phyloP scores from a whole-genome alignment of 371 early-diverging fungal species.

The Amoeboaphelidium protococcarum region DNA sequence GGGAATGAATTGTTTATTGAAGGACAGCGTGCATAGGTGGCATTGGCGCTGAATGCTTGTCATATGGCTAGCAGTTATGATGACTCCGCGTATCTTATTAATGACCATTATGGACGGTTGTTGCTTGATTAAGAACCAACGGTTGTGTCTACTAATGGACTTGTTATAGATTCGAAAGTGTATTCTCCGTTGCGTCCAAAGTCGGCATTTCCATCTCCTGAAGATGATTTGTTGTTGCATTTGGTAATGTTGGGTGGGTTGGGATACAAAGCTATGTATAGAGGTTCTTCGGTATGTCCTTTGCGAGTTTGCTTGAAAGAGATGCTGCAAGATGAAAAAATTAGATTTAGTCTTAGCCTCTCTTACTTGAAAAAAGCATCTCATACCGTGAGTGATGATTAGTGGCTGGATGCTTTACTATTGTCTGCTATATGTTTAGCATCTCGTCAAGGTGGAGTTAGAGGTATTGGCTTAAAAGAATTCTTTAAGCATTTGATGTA shows the following conservation, averaged over 20 bases:
- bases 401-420: background rate
- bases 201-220: background rate
- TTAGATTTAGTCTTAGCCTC: background rate
- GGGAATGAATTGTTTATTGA: background rate
- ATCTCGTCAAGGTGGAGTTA: background rate
- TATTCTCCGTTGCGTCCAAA: background rate
- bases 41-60: background rate
- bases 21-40: background rate
- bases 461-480: background rate
- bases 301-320: background rate
- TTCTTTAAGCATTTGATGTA: background rate
- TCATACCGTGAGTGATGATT: background rate
- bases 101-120: background rate
- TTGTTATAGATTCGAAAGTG: background rate
- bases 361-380: background rate
- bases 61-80: background rate
- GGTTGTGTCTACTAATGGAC: background rate
- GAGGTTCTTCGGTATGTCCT: background rate
- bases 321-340: background rate
- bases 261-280: background rate
- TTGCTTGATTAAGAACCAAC: background rate
- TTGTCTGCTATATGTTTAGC: background rate
- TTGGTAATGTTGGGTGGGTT: background rate
- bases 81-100: background rate
- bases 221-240: background rate